These are phyloP conservation scores for Fusarium luffae DNA, from an alignment of 2,329 filamentous ascomycete genomes.

Conservation along the genomic window DNA sequence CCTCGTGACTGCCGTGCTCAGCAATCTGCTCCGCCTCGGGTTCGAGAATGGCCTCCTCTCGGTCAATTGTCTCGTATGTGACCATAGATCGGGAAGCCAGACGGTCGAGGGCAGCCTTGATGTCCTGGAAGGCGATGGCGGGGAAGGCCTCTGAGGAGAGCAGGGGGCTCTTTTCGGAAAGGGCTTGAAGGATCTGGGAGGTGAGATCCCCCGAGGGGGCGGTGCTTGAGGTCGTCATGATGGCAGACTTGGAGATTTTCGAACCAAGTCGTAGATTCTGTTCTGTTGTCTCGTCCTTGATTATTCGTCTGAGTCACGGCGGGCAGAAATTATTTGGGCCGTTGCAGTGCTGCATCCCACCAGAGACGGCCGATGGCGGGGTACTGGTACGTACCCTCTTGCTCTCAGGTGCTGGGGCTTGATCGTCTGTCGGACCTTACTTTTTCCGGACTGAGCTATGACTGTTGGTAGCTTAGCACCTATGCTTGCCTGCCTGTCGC, in stretches of 20 bases:
- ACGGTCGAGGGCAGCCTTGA: conserved; percentile 91
- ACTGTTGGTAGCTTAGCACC: conserved; percentile 4
- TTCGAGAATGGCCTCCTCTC: conserved; percentile 81
- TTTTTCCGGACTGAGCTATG: conserved; percentile 23
- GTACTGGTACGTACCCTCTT: conserved; percentile 35
- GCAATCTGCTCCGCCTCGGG: conserved; percentile 78
- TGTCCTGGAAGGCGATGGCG: conserved; percentile 69
- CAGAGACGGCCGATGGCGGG: conserved; percentile 40
- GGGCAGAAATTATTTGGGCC: conserved; percentile 44
- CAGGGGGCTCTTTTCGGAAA: conserved; percentile 72
- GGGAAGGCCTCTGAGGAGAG: conserved; percentile 78
- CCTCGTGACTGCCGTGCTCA: conserved; percentile 82
- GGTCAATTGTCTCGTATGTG: conserved; percentile 83
- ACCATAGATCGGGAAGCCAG: conserved; percentile 88
- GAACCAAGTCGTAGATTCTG: conserved; percentile 19
- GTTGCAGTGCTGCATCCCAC: conserved; percentile 33
- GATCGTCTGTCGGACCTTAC: conserved; percentile 15
- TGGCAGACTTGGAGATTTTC: conserved; percentile 29
- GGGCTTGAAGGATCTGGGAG: conserved; percentile 71
- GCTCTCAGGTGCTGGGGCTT: neutral
- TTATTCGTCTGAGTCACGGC: conserved; percentile 44
- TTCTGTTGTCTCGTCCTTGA: conserved; percentile 21
- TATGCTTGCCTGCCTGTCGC: conserved; percentile 12
- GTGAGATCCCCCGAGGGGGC: conserved; percentile 66
- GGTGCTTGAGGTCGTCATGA: conserved; percentile 57